Evolutionary conservation across 208 protist species (phyloP), one percentile per base, ranked within the genome.

Genomic region (Phytomonas francai): DNA sequence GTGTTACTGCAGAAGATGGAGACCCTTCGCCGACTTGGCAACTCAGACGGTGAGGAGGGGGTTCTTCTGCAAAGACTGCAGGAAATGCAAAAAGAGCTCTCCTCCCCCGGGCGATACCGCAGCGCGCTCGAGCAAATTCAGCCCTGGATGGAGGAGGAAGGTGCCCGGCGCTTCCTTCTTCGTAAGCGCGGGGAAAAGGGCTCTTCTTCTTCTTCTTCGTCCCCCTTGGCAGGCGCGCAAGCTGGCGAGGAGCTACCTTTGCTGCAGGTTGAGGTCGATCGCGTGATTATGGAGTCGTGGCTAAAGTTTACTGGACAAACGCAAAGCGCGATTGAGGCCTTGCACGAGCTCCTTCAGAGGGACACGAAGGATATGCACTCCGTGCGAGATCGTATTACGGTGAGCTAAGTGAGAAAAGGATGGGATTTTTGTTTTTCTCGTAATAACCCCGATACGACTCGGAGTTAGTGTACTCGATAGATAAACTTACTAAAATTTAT

Each of bases 301-400:
- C 56, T 72, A 19, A 64, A 77, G 33, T 87, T 82, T 68, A 68
- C 74, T n/a, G 72, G 71, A 61, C 80, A 78, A 64, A 84, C 86
- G 72, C 86, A 92, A 60, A 64, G 81, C 39, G 80, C 74, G 27
- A 79, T 92, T 3, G 83, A 92, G 58, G 59, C 73, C 28, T 67
- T 88, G 36, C 59, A 80, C 33, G 65, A 67, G 42, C 36, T 91
- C 2, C 60, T 91, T 51, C 77, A 83, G 62, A 71, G 59, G 19
- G 78, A 84, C 54, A 39, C 77, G 28, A 74, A 67, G 66, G 78
- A 88, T 65, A 85, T 84, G 76, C 68, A 63, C 5, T 74, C 78
- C 1, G 81, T 87, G 54, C 76, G 76, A 29, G 68, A 79, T 36
- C 76, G 76, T 11, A 71, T 84, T 16, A 69, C 66, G 33, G 36